Evolutionary conservation across 768 basidiomycete genomes (phyloP), one percentile per base, ranked within the genome.

Genomic region (Leccinum uliginosum): DNA sequence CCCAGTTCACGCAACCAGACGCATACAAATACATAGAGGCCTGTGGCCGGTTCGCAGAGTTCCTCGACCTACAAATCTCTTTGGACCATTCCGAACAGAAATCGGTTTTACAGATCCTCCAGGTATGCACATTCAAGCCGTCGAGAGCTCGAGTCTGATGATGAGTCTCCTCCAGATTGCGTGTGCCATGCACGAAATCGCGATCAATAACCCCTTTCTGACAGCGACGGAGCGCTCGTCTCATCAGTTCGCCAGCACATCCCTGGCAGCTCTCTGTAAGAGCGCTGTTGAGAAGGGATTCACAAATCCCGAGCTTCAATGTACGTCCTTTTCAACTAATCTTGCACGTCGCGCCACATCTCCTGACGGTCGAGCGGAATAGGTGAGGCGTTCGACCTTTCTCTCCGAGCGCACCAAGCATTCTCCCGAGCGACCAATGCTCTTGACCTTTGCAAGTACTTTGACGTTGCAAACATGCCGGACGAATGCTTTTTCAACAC

Each of bases 111-210:
- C 47, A 65, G 14, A 51, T 47, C 9, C 56, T 70, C 27, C 63
- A 70, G 53, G 67, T 65, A 54, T 21, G 59, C 40, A 27, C 4
- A 6, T 49, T 43, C 9, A 14, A 17, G 19, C n/a, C 21, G 17
- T 19, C 7, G 43, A 29, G 38, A 27, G 34, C 17, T 10, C 10
- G 14, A 46, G 7, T 35, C 49, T 63, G 21, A 61, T 43, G 12
- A 52, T 11, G 30, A 30, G 15, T 19, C 40, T 19, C 21, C 6
- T 45, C 34, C 51, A 67, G 66, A 24, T 66, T 35, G 66, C 67
- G 3, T 58, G 55, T 35, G 64, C 64, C 5, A 55, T 67, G 67
- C 67, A 66, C 8, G 59, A 69, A 58, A 66, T 51, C n/a, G 65
- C 62, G 12, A 12, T 67, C 51, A 66, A 55, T 2, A 61, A 63